Evolutionary conservation across 148 eudicot species (phyloP), one percentile per base, ranked within the genome.

Genomic region (Cornus kousa): DNA sequence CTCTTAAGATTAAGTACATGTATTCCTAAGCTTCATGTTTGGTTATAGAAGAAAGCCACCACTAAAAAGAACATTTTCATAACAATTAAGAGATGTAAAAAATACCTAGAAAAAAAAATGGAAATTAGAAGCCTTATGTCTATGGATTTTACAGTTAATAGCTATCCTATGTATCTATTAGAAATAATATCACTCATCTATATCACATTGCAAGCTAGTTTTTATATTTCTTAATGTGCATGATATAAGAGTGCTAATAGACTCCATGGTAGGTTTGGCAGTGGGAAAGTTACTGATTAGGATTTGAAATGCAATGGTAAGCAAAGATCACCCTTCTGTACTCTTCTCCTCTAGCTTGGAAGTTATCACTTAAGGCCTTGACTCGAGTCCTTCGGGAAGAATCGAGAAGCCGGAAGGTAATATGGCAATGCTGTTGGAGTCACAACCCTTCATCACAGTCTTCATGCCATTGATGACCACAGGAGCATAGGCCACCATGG

Each of bases 321-420:
- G 91, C 90, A 93, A 79, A 7, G 97, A 93, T 24, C 93, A 97
- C 20, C 94, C 97, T 78, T 95, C 99, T 5, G 89, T 37, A 82
- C 87, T 85, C 78, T 87, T 88, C 64, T 93, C 94, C 55, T 91
- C 97, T 65, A 87, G 85, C 73, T 80, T 84, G 0, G 97, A 89
- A 37, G 88, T 88, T 72, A 95, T 88, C 33, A 96, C 98, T 10
- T 83, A 80, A n/a, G 98, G 90, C 87, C 98, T 87, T 4, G 95
- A 89, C 74, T 96, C 99, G 7, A 87, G 39, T 16, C 98, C 98
- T 40, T 96, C 99, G 0, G 97, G 94, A 9, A 92, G 91, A 74
- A 96, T 93, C 2, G 97, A 92, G 78, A 96, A 96, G 12, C 99
- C 99, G 0, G 98, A 93, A 32, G 99, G 93, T 67, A 93, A 76